phyloP scores from a whole-genome alignment of 305 asterid genomes.

The Stenogyne calaminthoides region DNA sequence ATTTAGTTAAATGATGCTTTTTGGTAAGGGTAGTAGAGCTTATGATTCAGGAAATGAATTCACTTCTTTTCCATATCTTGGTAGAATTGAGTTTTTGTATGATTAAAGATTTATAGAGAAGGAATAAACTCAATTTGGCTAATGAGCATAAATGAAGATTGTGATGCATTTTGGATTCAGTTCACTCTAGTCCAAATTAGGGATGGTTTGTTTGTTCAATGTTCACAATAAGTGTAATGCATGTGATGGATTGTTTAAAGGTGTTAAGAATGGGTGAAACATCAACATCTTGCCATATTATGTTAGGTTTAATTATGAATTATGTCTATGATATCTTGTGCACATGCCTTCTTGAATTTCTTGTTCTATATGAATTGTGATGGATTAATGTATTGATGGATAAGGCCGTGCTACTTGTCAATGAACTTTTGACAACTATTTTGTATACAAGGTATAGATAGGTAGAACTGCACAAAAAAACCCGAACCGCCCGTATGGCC shows the following conservation, averaged over 20 bases:
- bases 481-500: no score
- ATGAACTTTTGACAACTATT: no score
- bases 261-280: neutral
- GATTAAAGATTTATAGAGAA: neutral
- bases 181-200: neutral
- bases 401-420: no score
- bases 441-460: no score
- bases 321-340: neutral
- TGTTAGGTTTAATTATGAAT: neutral
- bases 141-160: neutral
- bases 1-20: neutral
- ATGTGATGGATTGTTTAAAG: neutral
- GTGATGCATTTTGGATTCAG: slow-evolving; percentile 4
- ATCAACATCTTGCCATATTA: neutral
- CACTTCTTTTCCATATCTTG: neutral
- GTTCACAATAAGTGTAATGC: slow-evolving; percentile 14
- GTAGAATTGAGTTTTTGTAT: neutral
- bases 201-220: slow-evolving; percentile 8
- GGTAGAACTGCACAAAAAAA: no score
- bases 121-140: no score
- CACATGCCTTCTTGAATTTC: neutral
- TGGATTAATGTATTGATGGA: no score
- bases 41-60: neutral
- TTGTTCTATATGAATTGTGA: no score
- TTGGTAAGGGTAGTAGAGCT: neutral